A percentile compares a stretch with the other conserved stretches of the same genome.
These are phyloP conservation scores for Colletotrichum neosansevieriae DNA, from an alignment of 2,329 filamentous ascomycete genomes.

Conservation along the genomic window DNA sequence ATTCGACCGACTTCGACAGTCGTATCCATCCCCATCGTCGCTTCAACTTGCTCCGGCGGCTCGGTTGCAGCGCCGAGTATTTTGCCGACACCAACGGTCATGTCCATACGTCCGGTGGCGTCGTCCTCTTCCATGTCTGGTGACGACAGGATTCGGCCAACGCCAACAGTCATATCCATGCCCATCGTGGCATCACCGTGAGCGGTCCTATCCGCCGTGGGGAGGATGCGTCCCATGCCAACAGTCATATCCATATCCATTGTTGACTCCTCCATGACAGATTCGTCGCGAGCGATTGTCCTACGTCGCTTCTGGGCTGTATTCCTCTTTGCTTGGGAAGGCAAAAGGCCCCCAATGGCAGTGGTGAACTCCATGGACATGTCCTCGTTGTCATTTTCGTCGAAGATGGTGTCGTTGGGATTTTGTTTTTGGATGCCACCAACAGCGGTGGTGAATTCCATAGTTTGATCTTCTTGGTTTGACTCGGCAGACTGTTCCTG, in stretches of 20 bases:
- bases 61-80: constrained; percentile 49
- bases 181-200: constrained; percentile 61
- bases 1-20: constrained; percentile 70
- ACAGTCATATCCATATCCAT: constrained; percentile 72
- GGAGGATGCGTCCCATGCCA: constrained; percentile 67
- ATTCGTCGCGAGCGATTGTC: constrained; percentile 48
- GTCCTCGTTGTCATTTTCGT: constrained; percentile 68
- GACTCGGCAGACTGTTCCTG: constrained; percentile 6
- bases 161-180: constrained; percentile 76
- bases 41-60: constrained; percentile 41
- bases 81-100: constrained; percentile 61
- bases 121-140: constrained; percentile 61
- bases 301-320: constrained; percentile 44
- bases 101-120: constrained; percentile 67
- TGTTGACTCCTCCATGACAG: constrained; percentile 47
- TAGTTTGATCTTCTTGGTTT: constrained; percentile 72
- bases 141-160: constrained; percentile 62
- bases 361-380: constrained; percentile 85
- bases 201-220: constrained; percentile 42
- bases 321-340: constrained; percentile 43
- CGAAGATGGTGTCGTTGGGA: constrained; percentile 45
- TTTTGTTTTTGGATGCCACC: constrained; percentile 71
- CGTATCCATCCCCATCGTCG: constrained; percentile 69
- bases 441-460: constrained; percentile 87
- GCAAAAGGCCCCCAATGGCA: constrained; percentile 69